These are phyloP conservation scores for Fusarium cicatricum DNA, from an alignment of 2,329 filamentous ascomycete species.

Conservation along the genomic window DNA sequence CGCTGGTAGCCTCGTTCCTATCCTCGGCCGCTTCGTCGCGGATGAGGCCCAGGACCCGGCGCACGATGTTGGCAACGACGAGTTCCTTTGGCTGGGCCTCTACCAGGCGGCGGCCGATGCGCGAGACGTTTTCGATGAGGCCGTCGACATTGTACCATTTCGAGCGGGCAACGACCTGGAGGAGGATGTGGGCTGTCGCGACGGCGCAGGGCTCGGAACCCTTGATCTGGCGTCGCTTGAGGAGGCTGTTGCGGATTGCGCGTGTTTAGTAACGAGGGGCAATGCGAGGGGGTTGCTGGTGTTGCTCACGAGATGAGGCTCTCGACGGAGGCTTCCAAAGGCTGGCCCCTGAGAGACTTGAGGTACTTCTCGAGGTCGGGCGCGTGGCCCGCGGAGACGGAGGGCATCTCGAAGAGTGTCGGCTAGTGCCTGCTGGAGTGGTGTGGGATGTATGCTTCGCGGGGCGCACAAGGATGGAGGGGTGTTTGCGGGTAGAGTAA, in stretches of 20 bases:
- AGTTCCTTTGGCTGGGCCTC: constrained; percentile 90
- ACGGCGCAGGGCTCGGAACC: constrained; percentile 89
- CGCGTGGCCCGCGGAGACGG: constrained; percentile 55
- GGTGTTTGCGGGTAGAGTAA: constrained; percentile 18
- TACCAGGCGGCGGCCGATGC: constrained; percentile 79
- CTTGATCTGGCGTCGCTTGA: constrained; percentile 90
- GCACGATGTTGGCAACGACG: constrained; percentile 92
- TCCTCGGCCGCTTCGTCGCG: constrained; percentile 90
- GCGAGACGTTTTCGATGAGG: constrained; percentile 81
- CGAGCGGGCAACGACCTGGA: constrained; percentile 84
- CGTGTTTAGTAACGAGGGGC: constrained; percentile 18
- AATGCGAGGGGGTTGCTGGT: neutral
- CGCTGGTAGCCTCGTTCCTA: constrained; percentile 69
- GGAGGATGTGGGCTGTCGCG: constrained; percentile 87
- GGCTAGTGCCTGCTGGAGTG: constrained; percentile 33
- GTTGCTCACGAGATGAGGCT: constrained; percentile 77
- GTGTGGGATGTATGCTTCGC: constrained; percentile 23
- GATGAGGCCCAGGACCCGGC: constrained; percentile 88
- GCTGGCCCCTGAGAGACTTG: constrained; percentile 77
- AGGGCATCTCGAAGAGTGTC: constrained; percentile 45
- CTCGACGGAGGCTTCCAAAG: constrained; percentile 84
- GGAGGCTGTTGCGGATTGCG: constrained; percentile 63
- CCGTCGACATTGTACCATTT: constrained; percentile 80
- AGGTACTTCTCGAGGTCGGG: constrained; percentile 82
- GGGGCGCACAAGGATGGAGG: constrained; percentile 30